Evolutionary conservation across 148 eudicot genomes (phyloP), one percentile per base, ranked within the genome.

Genomic region (Vaccinium vitisidaea): DNA sequence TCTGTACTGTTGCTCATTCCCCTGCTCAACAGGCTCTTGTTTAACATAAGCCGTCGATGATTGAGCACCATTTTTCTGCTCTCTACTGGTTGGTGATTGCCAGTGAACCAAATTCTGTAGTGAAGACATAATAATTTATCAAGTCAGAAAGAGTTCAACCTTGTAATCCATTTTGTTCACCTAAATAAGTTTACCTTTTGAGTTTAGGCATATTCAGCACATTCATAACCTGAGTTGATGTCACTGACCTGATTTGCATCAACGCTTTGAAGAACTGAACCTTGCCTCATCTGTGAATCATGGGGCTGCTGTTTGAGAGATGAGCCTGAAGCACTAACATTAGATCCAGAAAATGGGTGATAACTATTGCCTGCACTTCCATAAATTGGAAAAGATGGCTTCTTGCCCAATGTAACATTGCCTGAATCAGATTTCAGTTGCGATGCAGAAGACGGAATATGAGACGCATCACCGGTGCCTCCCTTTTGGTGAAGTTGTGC

Each of bases 11-110:
- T 90, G 90, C 75, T 93, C 95, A 87, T 81, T 90, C 77, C 89
- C 80, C 80, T 88, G 94, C 81, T 93, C 95, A 82, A 81, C 67
- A 13, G 88, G 92, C 85, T 96, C 99, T 85, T 88, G 95, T 85
- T 96, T 93, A 71, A 88, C 94, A 88, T 87, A 88, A 67, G 87
- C 43, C 87, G 84, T 81, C 36, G 95, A 86, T 23, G 92, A 87
- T 61, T 85, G 58, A 87, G 90, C 83, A 75, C 89, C 88, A 83
- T 10, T 86, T 80, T 84, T 92, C 77, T 89, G 91, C 82, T 94
- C 94, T 82, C 90, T 88, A 81, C 79, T 77, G 70, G 82, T 53
- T 77, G 88, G 84, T 81, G 90, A 79, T 86, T 87, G 93, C 94
- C 96, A 91, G 81, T 90, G 90, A 61, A 83, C 85, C 71, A 91